These are phyloP conservation scores for Isabelozyma heimii DNA, from an alignment of 805 yeast genomes.

Conservation along the genomic window DNA sequence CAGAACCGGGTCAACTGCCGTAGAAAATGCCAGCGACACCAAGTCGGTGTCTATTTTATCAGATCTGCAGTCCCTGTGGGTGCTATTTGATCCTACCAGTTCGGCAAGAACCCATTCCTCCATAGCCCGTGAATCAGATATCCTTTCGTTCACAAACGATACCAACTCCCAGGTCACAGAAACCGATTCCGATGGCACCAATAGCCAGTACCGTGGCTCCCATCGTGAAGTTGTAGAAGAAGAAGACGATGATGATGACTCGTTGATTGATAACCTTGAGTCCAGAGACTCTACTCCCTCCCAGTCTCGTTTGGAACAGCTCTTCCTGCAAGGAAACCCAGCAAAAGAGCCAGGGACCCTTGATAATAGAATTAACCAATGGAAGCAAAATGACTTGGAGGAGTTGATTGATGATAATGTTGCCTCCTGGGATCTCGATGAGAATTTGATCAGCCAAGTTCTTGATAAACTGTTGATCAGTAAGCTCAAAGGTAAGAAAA, in stretches of 20 bases:
- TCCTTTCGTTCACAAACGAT: constrained; percentile 22
- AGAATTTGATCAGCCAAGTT: constrained; percentile 2
- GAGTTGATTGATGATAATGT: constrained; percentile 30
- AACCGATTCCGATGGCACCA: constrained; percentile 1
- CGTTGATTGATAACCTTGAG: constrained; percentile 7
- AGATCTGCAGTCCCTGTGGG: constrained; percentile 24
- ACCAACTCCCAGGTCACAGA: constrained; percentile 8
- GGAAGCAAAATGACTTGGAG: constrained; percentile 5
- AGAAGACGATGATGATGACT: constrained; percentile 7
- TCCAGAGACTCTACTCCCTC: constrained; percentile 1
- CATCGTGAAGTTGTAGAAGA: constrained; percentile 5
- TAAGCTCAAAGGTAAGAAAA: background rate
- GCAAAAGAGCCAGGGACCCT: constrained; percentile 6
- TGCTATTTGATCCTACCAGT: constrained; percentile 22
- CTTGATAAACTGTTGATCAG: background rate
- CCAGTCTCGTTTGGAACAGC: constrained; percentile 4
- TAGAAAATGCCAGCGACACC: background rate
- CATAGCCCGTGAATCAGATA: constrained; percentile 18
- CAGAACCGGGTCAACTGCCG: background rate
- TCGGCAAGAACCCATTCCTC: constrained; percentile 2
- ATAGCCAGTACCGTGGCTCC: background rate
- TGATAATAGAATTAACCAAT: constrained; percentile 9
- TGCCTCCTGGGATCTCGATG: constrained; percentile 38
- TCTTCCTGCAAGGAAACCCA: background rate
- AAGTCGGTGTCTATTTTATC: constrained; percentile 11